A percentile compares a stretch with the other conserved stretches of the same genome.
Conservation (phyloP, 139 green algal genomes). For the Coelastrella sp. region DNA sequence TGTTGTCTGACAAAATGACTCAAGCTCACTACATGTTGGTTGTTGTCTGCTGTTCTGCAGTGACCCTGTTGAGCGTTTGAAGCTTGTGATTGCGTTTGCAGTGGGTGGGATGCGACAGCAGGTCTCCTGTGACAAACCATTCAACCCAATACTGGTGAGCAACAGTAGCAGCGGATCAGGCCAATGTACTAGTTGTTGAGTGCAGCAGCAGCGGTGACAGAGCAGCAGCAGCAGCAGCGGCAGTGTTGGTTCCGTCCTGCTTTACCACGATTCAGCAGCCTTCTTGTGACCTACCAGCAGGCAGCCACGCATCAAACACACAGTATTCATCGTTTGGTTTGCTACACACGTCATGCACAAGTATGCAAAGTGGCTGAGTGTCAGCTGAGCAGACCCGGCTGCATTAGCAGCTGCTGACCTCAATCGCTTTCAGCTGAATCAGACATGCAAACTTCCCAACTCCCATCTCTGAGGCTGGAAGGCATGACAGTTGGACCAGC, state of each 20-base stretch:
- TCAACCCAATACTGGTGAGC: conserved; percentile 78
- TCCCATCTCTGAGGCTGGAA: neutral
- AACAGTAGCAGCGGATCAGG: neutral
- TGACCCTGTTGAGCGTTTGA: conserved; percentile 67
- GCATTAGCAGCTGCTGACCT: too few species aligned
- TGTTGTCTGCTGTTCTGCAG: conserved; percentile 44
- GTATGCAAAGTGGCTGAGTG: too few species aligned
- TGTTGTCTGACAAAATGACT: too few species aligned
- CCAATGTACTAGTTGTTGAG: neutral
- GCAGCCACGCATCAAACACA: too few species aligned
- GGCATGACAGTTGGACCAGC: neutral
- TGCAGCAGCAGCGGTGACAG: neutral
- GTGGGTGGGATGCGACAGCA: conserved; percentile 69
- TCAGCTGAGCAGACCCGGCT: too few species aligned
- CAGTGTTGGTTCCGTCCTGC: neutral
- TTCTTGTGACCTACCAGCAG: too few species aligned
- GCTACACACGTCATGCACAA: too few species aligned
- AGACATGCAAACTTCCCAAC: too few species aligned
- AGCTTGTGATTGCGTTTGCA: conserved; percentile 71
- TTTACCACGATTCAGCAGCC: too few species aligned
- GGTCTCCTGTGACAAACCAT: conserved; percentile 72
- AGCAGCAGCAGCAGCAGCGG: neutral
- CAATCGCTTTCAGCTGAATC: too few species aligned
- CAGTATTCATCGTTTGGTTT: too few species aligned
- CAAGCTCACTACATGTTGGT: too few species aligned